Evolutionary conservation across 1,139 yeast species (phyloP).

Genomic region (Hyphopichia buzzinii): DNA sequence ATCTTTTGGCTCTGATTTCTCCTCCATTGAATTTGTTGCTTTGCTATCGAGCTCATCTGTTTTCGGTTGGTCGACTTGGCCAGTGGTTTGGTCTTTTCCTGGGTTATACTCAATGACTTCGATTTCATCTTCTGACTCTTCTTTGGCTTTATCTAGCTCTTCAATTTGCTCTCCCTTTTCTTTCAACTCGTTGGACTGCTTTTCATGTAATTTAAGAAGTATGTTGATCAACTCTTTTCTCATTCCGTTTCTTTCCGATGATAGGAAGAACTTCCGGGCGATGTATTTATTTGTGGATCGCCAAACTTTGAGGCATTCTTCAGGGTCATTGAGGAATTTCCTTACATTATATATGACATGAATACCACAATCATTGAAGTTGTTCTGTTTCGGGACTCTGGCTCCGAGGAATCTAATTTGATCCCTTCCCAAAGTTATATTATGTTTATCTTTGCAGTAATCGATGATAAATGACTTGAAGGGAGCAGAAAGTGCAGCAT

Average conservation of each 20-base stretch:
- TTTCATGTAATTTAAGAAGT: conserved; percentile 25
- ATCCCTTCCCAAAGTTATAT: conserved; percentile 43
- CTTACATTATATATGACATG: conserved; percentile 81
- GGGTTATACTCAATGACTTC: conserved; percentile 20
- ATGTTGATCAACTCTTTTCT: conserved; percentile 28
- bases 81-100: not conserved
- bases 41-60: not conserved
- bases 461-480: conserved; percentile 62
- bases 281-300: conserved; percentile 21
- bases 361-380: conserved; percentile 93
- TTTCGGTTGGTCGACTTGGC: not conserved
- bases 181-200: conserved; percentile 8
- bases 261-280: conserved; percentile 20
- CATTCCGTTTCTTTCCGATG: conserved; percentile 33
- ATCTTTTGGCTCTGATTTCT: too few species aligned
- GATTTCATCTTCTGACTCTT: conserved; percentile 16
- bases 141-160: conserved; percentile 5
- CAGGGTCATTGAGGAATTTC: conserved; percentile 56
- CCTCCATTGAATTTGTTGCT: not conserved
- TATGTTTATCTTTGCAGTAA: conserved; percentile 67
- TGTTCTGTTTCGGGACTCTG: conserved; percentile 78
- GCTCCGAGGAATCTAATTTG: conserved; percentile 48
- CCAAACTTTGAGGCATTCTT: conserved; percentile 54
- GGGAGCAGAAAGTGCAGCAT: conserved; percentile 51
- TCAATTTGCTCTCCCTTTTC: conserved; percentile 3